phyloP scores from a whole-genome alignment of 805 yeast species.

The Myxozyma vanderwaltii region DNA sequence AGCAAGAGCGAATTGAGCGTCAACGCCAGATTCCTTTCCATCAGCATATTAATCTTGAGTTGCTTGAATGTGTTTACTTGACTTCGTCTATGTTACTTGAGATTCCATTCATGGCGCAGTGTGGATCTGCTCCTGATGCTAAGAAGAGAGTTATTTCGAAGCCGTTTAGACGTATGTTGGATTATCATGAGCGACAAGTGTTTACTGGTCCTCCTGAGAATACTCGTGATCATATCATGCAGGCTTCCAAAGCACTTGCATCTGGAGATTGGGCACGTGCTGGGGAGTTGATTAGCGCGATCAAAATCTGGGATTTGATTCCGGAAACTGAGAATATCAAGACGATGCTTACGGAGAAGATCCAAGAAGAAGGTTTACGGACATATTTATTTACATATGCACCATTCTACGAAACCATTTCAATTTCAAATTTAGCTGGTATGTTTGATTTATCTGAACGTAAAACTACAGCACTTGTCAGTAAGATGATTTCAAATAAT shows the following conservation, averaged over 20 bases:
- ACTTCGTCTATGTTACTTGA: slow-evolving; percentile 88
- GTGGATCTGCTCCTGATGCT: slow-evolving; percentile 52
- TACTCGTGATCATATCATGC: slow-evolving; percentile 88
- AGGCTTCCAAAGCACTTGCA: slow-evolving; percentile 85
- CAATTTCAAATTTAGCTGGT: slow-evolving; percentile 63
- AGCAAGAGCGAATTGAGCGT: slow-evolving; percentile 53
- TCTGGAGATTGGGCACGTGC: slow-evolving; percentile 88
- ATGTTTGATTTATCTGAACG: slow-evolving; percentile 64
- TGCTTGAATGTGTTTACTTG: slow-evolving; percentile 89
- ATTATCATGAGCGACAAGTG: slow-evolving; percentile 88
- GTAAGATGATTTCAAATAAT: slow-evolving; percentile 73
- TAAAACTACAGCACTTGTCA: slow-evolving; percentile 62
- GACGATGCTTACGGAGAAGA: slow-evolving; percentile 70
- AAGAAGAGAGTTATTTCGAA: slow-evolving; percentile 70
- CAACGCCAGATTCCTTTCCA: slow-evolving; percentile 94
- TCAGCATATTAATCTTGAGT: slow-evolving; percentile 95
- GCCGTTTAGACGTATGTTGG: slow-evolving; percentile 87
- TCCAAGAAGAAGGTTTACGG: slow-evolving; percentile 88
- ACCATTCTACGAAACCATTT: slow-evolving; percentile 70
- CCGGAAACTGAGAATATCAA: slow-evolving; percentile 68
- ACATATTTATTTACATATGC: slow-evolving; percentile 89
- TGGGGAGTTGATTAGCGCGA: slow-evolving; percentile 66
- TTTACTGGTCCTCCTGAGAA: slow-evolving; percentile 98
- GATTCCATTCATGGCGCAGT: slow-evolving; percentile 84
- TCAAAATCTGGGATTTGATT: slow-evolving; percentile 84